Conservation (phyloP, 495 filamentous ascomycete genomes). For the Penicillium crystallinum region DNA sequence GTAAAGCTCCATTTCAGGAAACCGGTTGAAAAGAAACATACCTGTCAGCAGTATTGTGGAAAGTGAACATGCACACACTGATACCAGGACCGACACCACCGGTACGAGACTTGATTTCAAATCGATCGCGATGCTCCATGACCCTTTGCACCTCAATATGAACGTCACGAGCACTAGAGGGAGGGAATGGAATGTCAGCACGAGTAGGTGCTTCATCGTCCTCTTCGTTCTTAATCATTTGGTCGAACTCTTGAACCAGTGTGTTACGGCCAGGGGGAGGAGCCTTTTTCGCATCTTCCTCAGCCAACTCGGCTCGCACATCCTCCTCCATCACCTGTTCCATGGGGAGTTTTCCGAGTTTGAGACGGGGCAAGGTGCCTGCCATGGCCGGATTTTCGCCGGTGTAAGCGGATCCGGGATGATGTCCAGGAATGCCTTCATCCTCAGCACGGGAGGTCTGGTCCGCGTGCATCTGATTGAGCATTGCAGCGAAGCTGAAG, state of each 20-base stretch:
- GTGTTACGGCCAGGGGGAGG: conserved; percentile 58
- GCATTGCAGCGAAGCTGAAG: conserved; percentile 74
- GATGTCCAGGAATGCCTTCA: conserved; percentile 89
- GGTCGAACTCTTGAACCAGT: conserved; percentile 73
- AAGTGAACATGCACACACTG: conserved; percentile 92
- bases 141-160: conserved; percentile 91
- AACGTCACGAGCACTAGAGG: conserved; percentile 80
- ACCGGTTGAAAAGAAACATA: conserved; percentile 27
- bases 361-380: conserved; percentile 52
- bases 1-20: not conserved
- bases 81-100: conserved; percentile 75
- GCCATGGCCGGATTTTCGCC: conserved; percentile 56
- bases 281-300: conserved; percentile 68
- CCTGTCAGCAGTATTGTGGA: conserved; percentile 91
- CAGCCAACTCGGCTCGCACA: conserved; percentile 74
- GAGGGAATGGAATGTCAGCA: conserved; percentile 74
- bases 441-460: conserved; percentile 71
- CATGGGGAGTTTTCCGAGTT: conserved; percentile 73
- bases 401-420: conserved; percentile 75
- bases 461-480: conserved; percentile 56
- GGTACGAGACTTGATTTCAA: conserved; percentile 72
- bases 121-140: conserved; percentile 87
- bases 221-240: conserved; percentile 85
- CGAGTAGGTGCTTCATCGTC: conserved; percentile 75
- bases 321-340: conserved; percentile 74